Base-by-base conservation (phyloP, 2,329 filamentous ascomycete species). In the Aspergillus hiratsukae region DNA sequence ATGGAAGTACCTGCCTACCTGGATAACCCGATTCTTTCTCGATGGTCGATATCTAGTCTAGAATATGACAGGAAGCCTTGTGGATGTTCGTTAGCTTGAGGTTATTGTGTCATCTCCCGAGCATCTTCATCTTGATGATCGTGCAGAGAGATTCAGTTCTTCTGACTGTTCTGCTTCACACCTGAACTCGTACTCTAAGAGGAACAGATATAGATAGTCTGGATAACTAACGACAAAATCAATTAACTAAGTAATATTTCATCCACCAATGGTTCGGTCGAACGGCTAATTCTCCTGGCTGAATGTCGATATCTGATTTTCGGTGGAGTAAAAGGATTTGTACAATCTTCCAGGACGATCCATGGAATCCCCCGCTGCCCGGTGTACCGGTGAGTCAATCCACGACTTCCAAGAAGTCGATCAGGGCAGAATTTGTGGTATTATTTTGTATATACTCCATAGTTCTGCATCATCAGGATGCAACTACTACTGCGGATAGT, bases 351-450 rank as follows among this genome's bases (percentile, higher is more conserved):
- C 14, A 14, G 53, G 49, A 41, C 48, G 25, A 40, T 48, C 55
- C 52, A 57, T 54, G 52, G 55, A 46, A 31, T 54, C 41, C 41
- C 48, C 23, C 52, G 45, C 52, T 57, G 48, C 37, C 55, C 55
- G 55, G 55, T 56, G 56, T 58, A 50, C 56, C 56, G 56, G 46
- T 52, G 53, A 52, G 52, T 57, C 27, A 50, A 50, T 46, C 43
- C 43, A 46, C 17, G 43, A 46, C 21, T 37, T 27, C 43, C 43
- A 46, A 46, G 43, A 27, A 14, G 43, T 27, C 21, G 43, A 46
- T 46, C 43, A 46, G 43, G 17, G 11, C 3, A 14, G 43, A 14
- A 46, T 7, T 35, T 35, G 31, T 3, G 21, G 27, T 27, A 23
- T 23, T 14, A 23, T 46, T 35, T 17, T 35, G 14, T 35, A 14